These are phyloP conservation scores for Gossypium anomalum DNA, from an alignment of 345 rosid species.

Conservation along the genomic window DNA sequence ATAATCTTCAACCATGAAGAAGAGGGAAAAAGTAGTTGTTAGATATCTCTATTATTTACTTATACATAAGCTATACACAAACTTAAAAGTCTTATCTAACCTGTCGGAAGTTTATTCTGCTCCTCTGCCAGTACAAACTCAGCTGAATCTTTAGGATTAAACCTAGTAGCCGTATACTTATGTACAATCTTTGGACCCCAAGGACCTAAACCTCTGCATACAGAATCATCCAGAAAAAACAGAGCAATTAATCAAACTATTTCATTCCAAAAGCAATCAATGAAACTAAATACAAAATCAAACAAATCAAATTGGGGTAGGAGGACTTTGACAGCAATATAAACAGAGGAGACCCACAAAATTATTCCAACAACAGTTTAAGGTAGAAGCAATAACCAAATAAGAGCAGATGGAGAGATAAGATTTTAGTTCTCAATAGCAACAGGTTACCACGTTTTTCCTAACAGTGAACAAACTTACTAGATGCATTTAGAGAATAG, in stretches of 20 bases:
- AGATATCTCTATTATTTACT: constrained; percentile 11
- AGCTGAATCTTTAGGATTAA: constrained; percentile 48
- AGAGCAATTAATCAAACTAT: constrained; percentile 10
- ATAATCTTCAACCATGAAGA: constrained; percentile 47
- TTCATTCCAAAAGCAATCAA: not conserved
- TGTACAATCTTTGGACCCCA: constrained; percentile 86
- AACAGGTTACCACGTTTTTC: not conserved
- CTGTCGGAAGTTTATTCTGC: constrained; percentile 69
- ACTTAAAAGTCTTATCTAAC: constrained; percentile 26
- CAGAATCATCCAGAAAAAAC: constrained; percentile 11
- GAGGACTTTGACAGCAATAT: not conserved
- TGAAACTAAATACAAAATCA: not conserved
- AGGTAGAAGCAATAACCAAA: not conserved
- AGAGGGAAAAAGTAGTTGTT: constrained; percentile 11
- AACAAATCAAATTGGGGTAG: not conserved
- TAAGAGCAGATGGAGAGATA: not conserved
- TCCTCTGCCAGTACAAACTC: constrained; percentile 57
- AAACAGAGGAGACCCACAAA: not conserved
- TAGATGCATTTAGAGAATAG: not conserved
- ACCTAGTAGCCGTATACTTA: constrained; percentile 71
- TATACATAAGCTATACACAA: not conserved
- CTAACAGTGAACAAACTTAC: not conserved
- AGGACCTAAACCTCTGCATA: constrained; percentile 91
- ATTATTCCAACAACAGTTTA: not conserved
- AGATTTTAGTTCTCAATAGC: not conserved